phyloP scores from a whole-genome alignment of 305 asterid genomes.

The Petunia hybrid region DNA sequence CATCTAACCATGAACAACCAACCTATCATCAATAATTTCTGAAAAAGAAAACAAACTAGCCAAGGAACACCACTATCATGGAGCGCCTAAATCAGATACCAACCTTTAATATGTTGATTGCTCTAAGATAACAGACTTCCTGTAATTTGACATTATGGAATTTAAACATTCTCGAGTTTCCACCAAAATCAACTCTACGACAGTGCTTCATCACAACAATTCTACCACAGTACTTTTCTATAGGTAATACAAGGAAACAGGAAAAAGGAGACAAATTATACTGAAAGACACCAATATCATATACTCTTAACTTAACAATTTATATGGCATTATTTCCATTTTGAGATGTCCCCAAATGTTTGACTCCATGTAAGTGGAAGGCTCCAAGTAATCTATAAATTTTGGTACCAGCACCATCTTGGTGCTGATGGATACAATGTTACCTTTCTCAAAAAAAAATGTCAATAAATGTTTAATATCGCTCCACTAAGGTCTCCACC shows the following conservation, averaged over 20 bases:
- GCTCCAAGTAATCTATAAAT: too few species aligned
- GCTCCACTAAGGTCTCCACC: too few species aligned
- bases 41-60: constrained; percentile 21
- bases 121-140: constrained; percentile 9
- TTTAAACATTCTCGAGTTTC: constrained; percentile 14
- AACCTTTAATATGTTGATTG: constrained; percentile 25
- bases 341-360: background rate
- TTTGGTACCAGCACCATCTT: too few species aligned
- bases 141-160: constrained; percentile 7
- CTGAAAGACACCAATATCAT: constrained; percentile 7
- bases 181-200: constrained; percentile 8
- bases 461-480: too few species aligned
- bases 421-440: too few species aligned
- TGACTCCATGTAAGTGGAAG: too few species aligned
- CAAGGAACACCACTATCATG: constrained; percentile 8
- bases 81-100: background rate
- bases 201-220: background rate
- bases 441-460: too few species aligned
- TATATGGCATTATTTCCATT: background rate
- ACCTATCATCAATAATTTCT: background rate
- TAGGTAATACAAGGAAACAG: background rate
- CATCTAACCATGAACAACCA: constrained; percentile 11
- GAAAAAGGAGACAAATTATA: background rate
- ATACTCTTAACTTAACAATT: background rate
- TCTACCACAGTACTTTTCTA: background rate